phyloP scores from a whole-genome alignment of 495 filamentous ascomycete genomes.

The Aspergillus ellipticus region DNA sequence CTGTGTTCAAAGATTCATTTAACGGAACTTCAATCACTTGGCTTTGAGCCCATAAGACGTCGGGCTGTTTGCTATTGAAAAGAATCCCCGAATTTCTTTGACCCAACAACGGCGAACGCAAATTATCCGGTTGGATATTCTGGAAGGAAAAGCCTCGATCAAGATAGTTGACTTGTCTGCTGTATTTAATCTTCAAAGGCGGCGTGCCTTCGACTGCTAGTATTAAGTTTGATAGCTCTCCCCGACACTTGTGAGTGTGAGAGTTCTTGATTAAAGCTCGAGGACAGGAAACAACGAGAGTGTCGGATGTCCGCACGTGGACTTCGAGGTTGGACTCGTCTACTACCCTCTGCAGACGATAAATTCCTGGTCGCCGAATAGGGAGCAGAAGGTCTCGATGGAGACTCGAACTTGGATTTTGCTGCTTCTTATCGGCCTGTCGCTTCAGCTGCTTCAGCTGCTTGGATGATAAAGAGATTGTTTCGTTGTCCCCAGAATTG shows the following conservation, averaged over 20 bases:
- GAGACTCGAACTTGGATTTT: slow-evolving; percentile 46
- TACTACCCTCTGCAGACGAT: slow-evolving; percentile 75
- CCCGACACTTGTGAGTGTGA: slow-evolving; percentile 65
- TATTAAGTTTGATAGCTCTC: slow-evolving; percentile 79
- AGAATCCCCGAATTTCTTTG: slow-evolving; percentile 53
- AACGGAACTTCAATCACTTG: slow-evolving; percentile 73
- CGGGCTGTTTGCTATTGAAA: slow-evolving; percentile 47
- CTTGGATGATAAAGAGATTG: slow-evolving; percentile 65
- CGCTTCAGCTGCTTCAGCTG: slow-evolving; percentile 66
- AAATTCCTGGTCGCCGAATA: slow-evolving; percentile 79
- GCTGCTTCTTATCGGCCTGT: slow-evolving; percentile 50
- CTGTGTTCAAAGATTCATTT: slow-evolving; percentile 76
- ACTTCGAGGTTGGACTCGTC: slow-evolving; percentile 94
- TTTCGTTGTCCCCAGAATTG: slow-evolving; percentile 72
- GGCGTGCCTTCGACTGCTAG: slow-evolving; percentile 84
- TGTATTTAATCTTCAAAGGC: slow-evolving; percentile 90
- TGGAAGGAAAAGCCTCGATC: slow-evolving; percentile 78
- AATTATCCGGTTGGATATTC: slow-evolving; percentile 84
- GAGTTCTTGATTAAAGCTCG: slow-evolving; percentile 65
- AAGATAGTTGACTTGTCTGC: slow-evolving; percentile 70
- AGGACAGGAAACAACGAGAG: slow-evolving; percentile 80
- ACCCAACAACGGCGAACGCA: slow-evolving; percentile 67
- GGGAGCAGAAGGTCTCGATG: slow-evolving; percentile 58
- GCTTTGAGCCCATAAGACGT: slow-evolving; percentile 74
- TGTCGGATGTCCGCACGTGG: slow-evolving; percentile 65